Base-by-base conservation (phyloP, 169 alveolate species). In the Plasmodium vinckei region DNA sequence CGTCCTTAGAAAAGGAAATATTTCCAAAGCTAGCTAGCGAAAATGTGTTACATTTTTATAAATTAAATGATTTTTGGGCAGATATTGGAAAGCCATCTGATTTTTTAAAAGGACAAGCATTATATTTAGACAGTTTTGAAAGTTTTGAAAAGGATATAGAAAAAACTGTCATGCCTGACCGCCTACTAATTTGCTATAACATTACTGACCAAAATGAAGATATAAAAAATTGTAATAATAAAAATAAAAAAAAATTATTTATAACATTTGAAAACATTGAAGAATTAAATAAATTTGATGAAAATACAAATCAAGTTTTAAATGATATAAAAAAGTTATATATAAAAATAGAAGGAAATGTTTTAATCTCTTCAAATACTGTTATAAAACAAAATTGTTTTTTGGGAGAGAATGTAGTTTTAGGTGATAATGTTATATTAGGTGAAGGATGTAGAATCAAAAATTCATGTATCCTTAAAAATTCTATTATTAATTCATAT, bases 1-100 rank as follows among this genome's bases (percentile, higher is more conserved):
- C 97, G 5, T 97, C 99, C 2, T 94, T 98, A 15, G 99, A 98
- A 90, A 95, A 96, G 69, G 99, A 97, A 88, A 91, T 97, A 10
- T 98, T 98, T 87, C 99, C 99, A 7, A 64, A 79, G 33, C 94
- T 98, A 96, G 99, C 99, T 15, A 87, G 92, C 10, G 93, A 92
- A 39, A 93, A 92, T 51, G 68, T 64, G 27, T 94, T 95, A 49
- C 95, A 68, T 70, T 92, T 97, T 90, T 89, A 82, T 60, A 88
- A 88, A 25, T 92, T 96, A 33, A 65, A 65, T 93, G 98, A 94
- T 89, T 95, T 89, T 90, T 96, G 96, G 96, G 93, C 96, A 19
- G 96, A 93, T 72, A 88, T 93, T 86, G 96, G 96, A 5, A 93
- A 88, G 49, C 96, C 96, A 4, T 25, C 56, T 25, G 96, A 91